phyloP scores from a whole-genome alignment of 176 grass and related monocot genomes.

The Zoysia japonica region DNA sequence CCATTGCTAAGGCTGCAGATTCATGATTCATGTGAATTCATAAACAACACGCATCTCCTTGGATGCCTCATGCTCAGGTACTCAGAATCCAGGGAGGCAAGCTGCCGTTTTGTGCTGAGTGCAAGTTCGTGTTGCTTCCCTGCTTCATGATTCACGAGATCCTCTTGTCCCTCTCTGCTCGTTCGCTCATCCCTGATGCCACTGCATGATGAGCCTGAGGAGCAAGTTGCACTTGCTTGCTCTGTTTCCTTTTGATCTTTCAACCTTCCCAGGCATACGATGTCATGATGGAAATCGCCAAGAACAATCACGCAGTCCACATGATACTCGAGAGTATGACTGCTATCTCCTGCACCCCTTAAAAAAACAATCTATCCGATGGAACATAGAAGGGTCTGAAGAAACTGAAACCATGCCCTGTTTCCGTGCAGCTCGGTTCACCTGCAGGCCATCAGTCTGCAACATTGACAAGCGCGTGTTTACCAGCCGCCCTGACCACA shows the following conservation, averaged over 20 bases:
- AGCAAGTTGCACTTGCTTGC: conserved; percentile 38
- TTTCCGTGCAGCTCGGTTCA: conserved; percentile 17
- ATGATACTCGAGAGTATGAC: conserved; percentile 29
- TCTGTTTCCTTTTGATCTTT: conserved; percentile 38
- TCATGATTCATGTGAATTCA: conserved; percentile 15
- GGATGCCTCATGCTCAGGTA: conserved; percentile 13
- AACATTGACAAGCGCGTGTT: conserved; percentile 16
- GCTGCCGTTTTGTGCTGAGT: conserved; percentile 21
- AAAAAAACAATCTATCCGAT: neutral
- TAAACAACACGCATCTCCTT: conserved; percentile 5
- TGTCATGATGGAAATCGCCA: conserved; percentile 36
- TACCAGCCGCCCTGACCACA: neutral
- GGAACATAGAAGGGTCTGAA: conserved; percentile 36
- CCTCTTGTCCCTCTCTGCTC: conserved; percentile 10
- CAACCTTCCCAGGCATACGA: conserved; percentile 36
- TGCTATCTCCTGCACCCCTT: conserved; percentile 20
- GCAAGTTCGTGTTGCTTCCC: conserved; percentile 22
- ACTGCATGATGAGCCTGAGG: conserved; percentile 40
- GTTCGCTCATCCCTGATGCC: conserved; percentile 50
- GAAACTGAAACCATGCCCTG: conserved; percentile 22
- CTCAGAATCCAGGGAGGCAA: conserved; percentile 19
- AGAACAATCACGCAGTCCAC: conserved; percentile 28
- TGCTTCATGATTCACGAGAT: conserved; percentile 44
- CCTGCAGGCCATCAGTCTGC: conserved; percentile 18
- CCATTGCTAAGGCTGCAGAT: conserved; percentile 31